phyloP scores from a whole-genome alignment of 139 green algal species.

The Gonium pectorale region DNA sequence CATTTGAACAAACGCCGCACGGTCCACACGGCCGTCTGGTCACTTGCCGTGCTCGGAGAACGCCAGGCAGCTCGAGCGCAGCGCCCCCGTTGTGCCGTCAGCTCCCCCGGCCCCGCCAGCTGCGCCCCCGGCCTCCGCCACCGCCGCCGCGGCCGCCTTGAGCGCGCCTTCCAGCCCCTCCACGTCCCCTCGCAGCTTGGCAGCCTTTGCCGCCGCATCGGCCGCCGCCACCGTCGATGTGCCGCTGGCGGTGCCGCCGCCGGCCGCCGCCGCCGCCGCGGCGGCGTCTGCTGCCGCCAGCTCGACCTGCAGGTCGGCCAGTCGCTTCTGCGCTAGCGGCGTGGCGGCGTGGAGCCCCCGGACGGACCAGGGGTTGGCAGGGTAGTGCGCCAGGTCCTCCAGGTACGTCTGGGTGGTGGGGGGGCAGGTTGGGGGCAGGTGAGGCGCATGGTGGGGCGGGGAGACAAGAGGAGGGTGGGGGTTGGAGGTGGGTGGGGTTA shows the following conservation, averaged over 20 bases:
- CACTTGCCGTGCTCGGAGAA: background rate
- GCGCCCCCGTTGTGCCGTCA: too few relatives aligned
- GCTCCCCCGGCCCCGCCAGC: background rate
- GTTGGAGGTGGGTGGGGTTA: too few relatives aligned
- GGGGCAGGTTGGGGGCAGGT: background rate
- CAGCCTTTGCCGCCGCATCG: background rate
- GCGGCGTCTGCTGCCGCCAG: background rate
- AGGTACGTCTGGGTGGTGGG: conserved; percentile 13
- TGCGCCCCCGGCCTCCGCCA: background rate
- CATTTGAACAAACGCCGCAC: too few relatives aligned
- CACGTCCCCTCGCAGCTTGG: background rate
- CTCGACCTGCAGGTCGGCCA: background rate
- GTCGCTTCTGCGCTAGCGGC: background rate
- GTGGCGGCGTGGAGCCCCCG: conserved; percentile 42
- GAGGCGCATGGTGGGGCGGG: background rate
- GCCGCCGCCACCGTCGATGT: background rate
- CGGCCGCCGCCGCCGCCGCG: background rate
- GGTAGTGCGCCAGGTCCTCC: conserved; percentile 61
- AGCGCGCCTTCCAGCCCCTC: background rate
- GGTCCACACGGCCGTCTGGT: too few relatives aligned
- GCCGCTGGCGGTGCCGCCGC: background rate
- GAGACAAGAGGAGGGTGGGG: background rate
- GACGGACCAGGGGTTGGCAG: conserved; percentile 65
- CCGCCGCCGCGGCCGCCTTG: background rate
- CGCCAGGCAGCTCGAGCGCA: background rate